Evolutionary conservation across 139 green algal species (phyloP).

Genomic region (Deuterostichococcus epilithicus): DNA sequence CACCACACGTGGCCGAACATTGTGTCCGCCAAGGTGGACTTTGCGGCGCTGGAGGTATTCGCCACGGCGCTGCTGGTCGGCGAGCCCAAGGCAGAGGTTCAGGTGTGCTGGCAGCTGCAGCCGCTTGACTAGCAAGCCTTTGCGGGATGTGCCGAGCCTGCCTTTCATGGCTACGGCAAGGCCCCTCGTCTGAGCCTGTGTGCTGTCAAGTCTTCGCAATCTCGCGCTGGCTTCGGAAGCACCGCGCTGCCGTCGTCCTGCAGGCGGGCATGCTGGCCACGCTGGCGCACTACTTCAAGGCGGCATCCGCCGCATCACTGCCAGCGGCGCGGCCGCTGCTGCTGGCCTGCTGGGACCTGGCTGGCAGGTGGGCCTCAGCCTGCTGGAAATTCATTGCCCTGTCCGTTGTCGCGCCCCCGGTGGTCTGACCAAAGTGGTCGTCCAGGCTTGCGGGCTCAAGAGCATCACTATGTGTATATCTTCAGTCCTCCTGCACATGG

Average conservation of each 20-base stretch:
- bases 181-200: background rate
- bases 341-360: background rate
- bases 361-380: background rate
- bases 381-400: too few species aligned
- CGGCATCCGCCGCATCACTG: background rate
- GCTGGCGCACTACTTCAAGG: background rate
- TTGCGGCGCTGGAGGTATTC: background rate
- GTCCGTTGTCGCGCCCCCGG: too few species aligned
- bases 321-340: background rate
- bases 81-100: background rate
- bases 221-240: too few species aligned
- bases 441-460: too few species aligned
- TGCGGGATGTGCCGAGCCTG: background rate
- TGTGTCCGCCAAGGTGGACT: background rate
- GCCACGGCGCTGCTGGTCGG: background rate
- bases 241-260: too few species aligned
- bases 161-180: background rate
- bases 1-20: background rate
- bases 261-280: constrained; percentile 7
- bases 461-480: too few species aligned
- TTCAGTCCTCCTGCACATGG: too few species aligned
- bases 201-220: background rate
- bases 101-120: background rate
- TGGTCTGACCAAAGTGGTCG: too few species aligned
- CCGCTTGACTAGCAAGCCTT: background rate